phyloP scores from a whole-genome alignment of 306 rosid genomes.

The Pachyrhizus erosus region DNA sequence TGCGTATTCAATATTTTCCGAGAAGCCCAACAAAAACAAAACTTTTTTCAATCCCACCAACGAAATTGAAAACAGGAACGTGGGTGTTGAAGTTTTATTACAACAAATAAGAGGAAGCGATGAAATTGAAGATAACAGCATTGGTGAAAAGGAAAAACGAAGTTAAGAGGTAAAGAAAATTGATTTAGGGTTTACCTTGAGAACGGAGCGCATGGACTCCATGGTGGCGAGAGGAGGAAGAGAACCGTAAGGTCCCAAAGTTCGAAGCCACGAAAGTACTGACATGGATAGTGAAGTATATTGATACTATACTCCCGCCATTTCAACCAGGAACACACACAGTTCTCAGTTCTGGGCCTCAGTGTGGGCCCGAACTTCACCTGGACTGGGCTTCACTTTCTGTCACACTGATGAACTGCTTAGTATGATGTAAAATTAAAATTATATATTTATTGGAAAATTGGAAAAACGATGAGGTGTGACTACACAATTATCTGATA shows the following conservation, averaged over 20 bases:
- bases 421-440: no score
- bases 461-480: no score
- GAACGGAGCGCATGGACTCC: slow-evolving; percentile 55
- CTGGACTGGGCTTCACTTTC: neutral
- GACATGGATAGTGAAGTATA: neutral
- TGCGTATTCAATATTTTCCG: neutral
- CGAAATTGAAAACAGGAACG: neutral
- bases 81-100: neutral
- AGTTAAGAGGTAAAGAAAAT: neutral
- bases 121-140: neutral
- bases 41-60: neutral
- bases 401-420: no score
- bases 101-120: neutral
- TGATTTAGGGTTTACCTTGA: slow-evolving; percentile 57
- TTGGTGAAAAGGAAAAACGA: neutral
- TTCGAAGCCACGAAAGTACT: neutral
- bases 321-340: neutral
- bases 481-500: no score
- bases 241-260: neutral
- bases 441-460: no score
- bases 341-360: neutral
- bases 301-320: slow-evolving; percentile 44
- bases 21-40: neutral
- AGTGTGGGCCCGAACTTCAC: neutral
- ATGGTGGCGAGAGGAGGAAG: slow-evolving; percentile 32